Base-by-base conservation (phyloP, 441 rosid genomes). In the Populus hybrid region DNA sequence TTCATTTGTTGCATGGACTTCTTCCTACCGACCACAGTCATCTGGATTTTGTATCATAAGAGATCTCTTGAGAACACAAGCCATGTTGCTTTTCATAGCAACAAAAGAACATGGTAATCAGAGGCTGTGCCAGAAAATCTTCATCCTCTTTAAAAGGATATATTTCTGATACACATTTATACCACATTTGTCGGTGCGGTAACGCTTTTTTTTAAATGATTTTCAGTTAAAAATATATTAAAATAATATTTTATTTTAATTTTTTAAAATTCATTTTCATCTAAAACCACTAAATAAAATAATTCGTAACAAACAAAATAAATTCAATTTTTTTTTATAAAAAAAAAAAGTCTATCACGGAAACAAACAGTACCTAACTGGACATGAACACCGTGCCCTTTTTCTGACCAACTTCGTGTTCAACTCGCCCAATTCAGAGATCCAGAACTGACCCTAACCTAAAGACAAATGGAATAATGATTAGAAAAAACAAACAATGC, bases 351-450 rank as follows among this genome's bases (percentile, higher is more conserved):
- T 34, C 8, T 34, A 34, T 34, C 36, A 34, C 8, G 36, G 36
- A 34, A 40, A 40, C 46, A 40, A 40, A 40, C 46, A 40, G 12
- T 40, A 40, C 16, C 57, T 54, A 54, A 21, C 46, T 64, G 63
- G 73, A 5, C 76, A 66, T 65, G 67, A 8, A 21, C 7, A n/a
- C 24, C 42, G 28, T 32, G 64, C 30, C 71, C 23, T 68, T 75
- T 34, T 75, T 34, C 32, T 72, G 74, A 42, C 59, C 57, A 32
- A 57, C 76, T 69, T 77, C 68, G 42, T 24, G 75, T 72, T 71
- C 81, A 78, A 42, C 77, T 75, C 21, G 77, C 28, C 32, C 77
- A 78, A 75, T 40, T 75, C 72, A 71, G 77, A 65, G 75, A 75
- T 76, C 67, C 77, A 75, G 16, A 69, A 61, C 63, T 68, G 75